These are phyloP conservation scores for Penstemon barbatus DNA, from an alignment of 257 asterid genomes.

Conservation along the genomic window DNA sequence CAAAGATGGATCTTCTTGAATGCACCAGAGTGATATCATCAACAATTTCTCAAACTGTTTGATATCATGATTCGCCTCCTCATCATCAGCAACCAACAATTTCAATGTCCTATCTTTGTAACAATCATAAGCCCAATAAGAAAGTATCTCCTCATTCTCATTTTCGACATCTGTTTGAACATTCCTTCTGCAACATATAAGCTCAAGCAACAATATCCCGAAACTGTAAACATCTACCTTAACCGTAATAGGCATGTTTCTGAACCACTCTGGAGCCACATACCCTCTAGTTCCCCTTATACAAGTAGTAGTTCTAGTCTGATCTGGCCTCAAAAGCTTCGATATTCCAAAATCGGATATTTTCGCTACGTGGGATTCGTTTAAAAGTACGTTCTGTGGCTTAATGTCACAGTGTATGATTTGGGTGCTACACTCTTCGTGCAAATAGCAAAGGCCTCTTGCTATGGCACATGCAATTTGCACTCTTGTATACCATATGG, in stretches of 20 bases:
- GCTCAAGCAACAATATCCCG: constrained; percentile 53
- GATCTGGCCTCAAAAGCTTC: constrained; percentile 52
- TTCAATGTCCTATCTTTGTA: constrained; percentile 20
- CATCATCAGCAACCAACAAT: constrained; percentile 36
- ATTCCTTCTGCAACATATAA: constrained; percentile 40
- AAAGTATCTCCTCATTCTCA: constrained; percentile 48
- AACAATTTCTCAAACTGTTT: constrained; percentile 42
- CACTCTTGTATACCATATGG: constrained; percentile 42
- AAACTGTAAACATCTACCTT: constrained; percentile 64
- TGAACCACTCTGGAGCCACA: constrained; percentile 60
- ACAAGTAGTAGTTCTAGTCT: constrained; percentile 44
- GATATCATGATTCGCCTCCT: constrained; percentile 25
- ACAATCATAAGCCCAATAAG: constrained; percentile 44
- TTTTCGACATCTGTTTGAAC: constrained; percentile 31
- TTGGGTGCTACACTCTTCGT: constrained; percentile 55
- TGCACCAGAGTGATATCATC: constrained; percentile 59
- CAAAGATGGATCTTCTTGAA: constrained; percentile 49
- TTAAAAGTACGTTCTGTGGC: constrained; percentile 64
- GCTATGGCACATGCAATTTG: constrained; percentile 42
- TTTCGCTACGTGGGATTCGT: constrained; percentile 39
- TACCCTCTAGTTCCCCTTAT: constrained; percentile 56
- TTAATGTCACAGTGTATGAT: constrained; percentile 68
- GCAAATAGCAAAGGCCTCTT: constrained; percentile 56
- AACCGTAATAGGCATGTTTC: constrained; percentile 44
- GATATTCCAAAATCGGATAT: constrained; percentile 60